These are phyloP conservation scores for Leishmania major DNA, from an alignment of 208 protist genomes.

Conservation along the genomic window DNA sequence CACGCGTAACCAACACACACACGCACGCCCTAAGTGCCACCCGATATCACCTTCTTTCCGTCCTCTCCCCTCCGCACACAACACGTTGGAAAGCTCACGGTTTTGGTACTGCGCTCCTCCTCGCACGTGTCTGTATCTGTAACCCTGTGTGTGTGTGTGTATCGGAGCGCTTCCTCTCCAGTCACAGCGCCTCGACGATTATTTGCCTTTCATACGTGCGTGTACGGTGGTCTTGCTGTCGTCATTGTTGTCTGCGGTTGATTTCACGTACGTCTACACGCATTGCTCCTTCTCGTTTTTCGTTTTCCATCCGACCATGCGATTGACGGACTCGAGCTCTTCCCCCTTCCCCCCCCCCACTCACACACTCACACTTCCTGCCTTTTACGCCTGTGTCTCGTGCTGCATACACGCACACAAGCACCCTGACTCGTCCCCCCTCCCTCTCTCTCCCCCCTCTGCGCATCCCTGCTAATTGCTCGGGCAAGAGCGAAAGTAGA, in stretches of 20 bases:
- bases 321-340: neutral
- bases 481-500: neutral
- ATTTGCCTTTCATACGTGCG: neutral
- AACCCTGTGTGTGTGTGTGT: neutral
- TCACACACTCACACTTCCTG: neutral
- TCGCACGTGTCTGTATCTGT: neutral
- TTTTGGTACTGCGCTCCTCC: neutral
- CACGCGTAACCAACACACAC: neutral
- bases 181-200: no score
- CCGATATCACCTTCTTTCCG: neutral
- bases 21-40: neutral
- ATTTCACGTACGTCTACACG: neutral
- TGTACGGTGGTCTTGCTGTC: neutral
- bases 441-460: no score
- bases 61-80: conserved; percentile 5
- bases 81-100: neutral
- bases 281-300: neutral
- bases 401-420: neutral
- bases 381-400: neutral
- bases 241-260: neutral
- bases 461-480: neutral
- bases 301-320: neutral
- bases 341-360: no score
- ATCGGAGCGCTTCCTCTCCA: neutral
- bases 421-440: no score